phyloP scores from a whole-genome alignment of 768 basidiomycete genomes.

The Tulasnella sp. region DNA sequence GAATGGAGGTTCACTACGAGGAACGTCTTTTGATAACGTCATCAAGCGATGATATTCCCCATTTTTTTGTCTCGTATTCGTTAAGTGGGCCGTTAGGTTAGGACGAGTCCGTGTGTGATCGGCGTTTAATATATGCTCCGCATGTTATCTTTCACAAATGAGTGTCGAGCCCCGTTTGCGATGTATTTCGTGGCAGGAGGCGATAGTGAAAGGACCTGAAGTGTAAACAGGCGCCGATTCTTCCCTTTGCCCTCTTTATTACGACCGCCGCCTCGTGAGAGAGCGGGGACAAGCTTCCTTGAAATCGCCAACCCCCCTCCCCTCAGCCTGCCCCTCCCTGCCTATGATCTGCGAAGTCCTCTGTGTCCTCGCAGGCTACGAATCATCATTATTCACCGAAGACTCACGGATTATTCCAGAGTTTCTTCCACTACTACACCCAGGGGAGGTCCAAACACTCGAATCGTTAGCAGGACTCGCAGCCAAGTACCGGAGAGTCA shows the following conservation, averaged over 20 bases:
- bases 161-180: not conserved
- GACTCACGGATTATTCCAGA: conserved; percentile 44
- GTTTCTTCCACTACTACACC: conserved; percentile 68
- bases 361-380: conserved; percentile 78
- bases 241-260: not conserved
- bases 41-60: conserved; percentile 15
- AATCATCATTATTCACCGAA: conserved; percentile 65
- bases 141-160: not conserved
- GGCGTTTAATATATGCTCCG: not conserved
- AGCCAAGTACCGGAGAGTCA: conserved; percentile 65
- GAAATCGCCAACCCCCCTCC: not conserved
- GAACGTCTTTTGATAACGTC: conserved; percentile 74
- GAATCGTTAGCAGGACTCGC: conserved; percentile 71
- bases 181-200: not conserved
- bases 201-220: not conserved
- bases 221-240: not conserved
- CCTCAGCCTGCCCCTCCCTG: not conserved
- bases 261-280: not conserved
- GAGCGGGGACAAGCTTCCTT: not conserved
- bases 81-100: not conserved
- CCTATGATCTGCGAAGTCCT: conserved; percentile 83
- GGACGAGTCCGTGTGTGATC: not conserved
- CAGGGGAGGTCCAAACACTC: conserved; percentile 81
- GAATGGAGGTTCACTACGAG: conserved; percentile 71
- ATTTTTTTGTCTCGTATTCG: not conserved